Percentiles rank a stretch among this genome's conserved stretches.
phyloP scores from a whole-genome alignment of 2,329 filamentous ascomycete species.

The Hymenoscyphus repandus region DNA sequence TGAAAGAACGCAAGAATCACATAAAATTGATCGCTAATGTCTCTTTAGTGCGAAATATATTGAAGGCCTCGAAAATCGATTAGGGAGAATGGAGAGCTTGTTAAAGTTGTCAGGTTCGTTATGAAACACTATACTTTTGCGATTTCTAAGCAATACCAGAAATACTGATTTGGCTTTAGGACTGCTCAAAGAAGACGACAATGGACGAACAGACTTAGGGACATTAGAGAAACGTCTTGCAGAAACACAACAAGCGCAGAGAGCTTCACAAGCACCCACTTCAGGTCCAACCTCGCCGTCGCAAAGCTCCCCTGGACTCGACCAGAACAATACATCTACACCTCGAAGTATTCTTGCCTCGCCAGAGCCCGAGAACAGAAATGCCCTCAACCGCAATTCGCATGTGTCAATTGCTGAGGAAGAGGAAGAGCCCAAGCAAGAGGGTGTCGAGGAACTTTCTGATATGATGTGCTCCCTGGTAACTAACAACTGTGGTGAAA shows the following conservation, averaged over 20 bases:
- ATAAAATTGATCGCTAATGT: constrained; percentile 18
- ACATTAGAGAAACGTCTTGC: constrained; percentile 74
- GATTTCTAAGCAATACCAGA: neutral
- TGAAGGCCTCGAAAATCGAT: constrained; percentile 87
- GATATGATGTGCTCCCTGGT: constrained; percentile 99
- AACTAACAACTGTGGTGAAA: constrained; percentile 91
- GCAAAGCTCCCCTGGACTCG: constrained; percentile 40
- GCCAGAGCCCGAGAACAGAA: constrained; percentile 36
- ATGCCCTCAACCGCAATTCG: constrained; percentile 19
- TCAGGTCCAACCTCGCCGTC: constrained; percentile 31
- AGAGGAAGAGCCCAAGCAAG: constrained; percentile 42
- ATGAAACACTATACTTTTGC: neutral
- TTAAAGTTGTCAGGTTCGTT: constrained; percentile 69
- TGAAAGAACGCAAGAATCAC: constrained; percentile 20
- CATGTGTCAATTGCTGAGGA: constrained; percentile 13
- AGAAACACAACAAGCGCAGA: constrained; percentile 42
- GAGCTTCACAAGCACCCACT: constrained; percentile 25
- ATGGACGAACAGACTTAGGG: constrained; percentile 79
- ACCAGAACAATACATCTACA: constrained; percentile 26
- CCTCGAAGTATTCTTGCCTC: constrained; percentile 46
- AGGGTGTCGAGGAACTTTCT: constrained; percentile 80
- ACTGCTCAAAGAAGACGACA: constrained; percentile 78
- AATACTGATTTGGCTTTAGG: constrained; percentile 38
- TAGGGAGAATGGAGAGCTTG: constrained; percentile 93
- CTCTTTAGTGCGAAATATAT: constrained; percentile 83